Conservation (phyloP, 2,329 filamentous ascomycete genomes). For the Orbilia ellipsospora region DNA sequence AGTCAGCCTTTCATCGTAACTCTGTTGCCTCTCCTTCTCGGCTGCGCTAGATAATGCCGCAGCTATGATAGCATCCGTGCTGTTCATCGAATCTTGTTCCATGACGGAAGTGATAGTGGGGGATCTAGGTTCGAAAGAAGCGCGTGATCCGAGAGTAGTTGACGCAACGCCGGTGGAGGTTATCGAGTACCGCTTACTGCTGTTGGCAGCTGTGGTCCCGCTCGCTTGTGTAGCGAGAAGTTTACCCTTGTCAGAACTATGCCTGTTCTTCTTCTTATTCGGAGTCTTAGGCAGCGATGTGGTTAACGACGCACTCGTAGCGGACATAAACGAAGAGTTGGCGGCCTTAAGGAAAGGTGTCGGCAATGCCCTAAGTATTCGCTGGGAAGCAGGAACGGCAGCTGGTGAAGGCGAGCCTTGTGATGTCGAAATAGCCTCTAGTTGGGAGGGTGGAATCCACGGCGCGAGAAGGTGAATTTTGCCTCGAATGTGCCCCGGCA, state of each 20-base stretch:
- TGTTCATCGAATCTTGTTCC: constrained; percentile 58
- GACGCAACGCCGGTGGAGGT: constrained; percentile 43
- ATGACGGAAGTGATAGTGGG: constrained; percentile 57
- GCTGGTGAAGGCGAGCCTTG: constrained; percentile 63
- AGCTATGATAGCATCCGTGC: constrained; percentile 63
- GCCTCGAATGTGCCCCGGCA: constrained; percentile 94
- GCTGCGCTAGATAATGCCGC: constrained; percentile 72
- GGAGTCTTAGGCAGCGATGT: constrained; percentile 77
- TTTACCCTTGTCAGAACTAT: constrained; percentile 71
- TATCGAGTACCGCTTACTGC: constrained; percentile 62
- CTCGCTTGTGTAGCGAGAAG: constrained; percentile 63
- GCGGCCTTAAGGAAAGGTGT: constrained; percentile 92
- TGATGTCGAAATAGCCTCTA: constrained; percentile 78
- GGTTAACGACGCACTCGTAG: constrained; percentile 86
- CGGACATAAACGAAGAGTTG: constrained; percentile 94
- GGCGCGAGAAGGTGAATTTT: constrained; percentile 93
- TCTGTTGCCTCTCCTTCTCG: constrained; percentile 77
- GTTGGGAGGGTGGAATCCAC: constrained; percentile 96
- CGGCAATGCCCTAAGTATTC: constrained; percentile 87
- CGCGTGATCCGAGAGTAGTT: constrained; percentile 36
- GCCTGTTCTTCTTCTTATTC: constrained; percentile 47
- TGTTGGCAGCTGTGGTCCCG: constrained; percentile 61
- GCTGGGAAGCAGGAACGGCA: constrained; percentile 84
- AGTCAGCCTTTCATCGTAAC: constrained; percentile 86
- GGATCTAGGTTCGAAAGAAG: constrained; percentile 56